Conservation (phyloP, 2,329 filamentous ascomycete genomes). For the Exophiala sideris region DNA sequence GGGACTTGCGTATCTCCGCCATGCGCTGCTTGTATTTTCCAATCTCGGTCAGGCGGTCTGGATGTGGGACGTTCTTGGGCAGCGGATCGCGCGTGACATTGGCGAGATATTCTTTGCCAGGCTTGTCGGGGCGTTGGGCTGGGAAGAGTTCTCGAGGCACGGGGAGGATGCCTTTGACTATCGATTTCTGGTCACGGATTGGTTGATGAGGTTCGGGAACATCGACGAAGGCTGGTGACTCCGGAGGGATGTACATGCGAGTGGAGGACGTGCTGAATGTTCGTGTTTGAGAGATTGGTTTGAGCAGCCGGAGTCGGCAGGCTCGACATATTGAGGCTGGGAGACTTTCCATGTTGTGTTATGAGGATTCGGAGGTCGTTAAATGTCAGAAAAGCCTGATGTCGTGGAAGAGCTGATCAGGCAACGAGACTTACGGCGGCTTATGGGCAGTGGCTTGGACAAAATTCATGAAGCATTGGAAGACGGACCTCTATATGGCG, state of each 20-base stretch:
- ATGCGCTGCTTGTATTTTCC: slow-evolving; percentile 66
- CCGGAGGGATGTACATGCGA: slow-evolving; percentile 63
- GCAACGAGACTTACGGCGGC: too few species aligned
- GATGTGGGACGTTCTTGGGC: slow-evolving; percentile 23
- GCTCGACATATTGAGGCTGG: slow-evolving; percentile 25
- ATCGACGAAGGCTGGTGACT: slow-evolving; percentile 84
- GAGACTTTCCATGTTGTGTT: slow-evolving; percentile 18
- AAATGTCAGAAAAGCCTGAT: too few species aligned
- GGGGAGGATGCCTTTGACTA: slow-evolving; percentile 74
- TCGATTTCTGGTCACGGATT: slow-evolving; percentile 19
- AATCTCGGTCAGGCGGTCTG: slow-evolving; percentile 37
- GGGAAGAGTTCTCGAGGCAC: slow-evolving; percentile 78
- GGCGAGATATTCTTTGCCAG: slow-evolving; percentile 49
- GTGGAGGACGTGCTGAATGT: slow-evolving; percentile 47
- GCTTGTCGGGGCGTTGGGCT: slow-evolving; percentile 58
- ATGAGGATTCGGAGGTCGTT: neutral
- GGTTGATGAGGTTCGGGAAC: slow-evolving; percentile 65
- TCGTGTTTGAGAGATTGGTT: slow-evolving; percentile 28
- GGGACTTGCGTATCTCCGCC: slow-evolving; percentile 67
- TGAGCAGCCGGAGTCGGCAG: slow-evolving; percentile 22
- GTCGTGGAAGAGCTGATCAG: too few species aligned
- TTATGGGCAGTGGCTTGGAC: too few species aligned
- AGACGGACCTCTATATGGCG: too few species aligned
- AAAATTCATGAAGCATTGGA: too few species aligned
- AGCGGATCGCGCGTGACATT: slow-evolving; percentile 56